phyloP scores from a whole-genome alignment of 2,329 filamentous ascomycete genomes.

The Aureobasidium sp. region DNA sequence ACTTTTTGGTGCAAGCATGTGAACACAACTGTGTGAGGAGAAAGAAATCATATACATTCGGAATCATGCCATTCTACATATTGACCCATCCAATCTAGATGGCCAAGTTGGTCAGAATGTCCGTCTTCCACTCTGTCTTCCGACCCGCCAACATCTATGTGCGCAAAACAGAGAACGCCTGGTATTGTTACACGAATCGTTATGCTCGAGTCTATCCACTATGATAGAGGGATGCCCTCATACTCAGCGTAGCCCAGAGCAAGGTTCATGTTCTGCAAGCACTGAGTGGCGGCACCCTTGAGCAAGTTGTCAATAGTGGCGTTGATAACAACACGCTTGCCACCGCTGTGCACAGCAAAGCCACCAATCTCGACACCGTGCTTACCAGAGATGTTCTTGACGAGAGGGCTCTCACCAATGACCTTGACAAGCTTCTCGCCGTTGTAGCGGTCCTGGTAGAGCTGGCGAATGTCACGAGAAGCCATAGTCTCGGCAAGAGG shows the following conservation, averaged over 20 bases:
- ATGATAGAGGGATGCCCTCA: conserved; percentile 68
- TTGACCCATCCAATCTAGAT: neutral
- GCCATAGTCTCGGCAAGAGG: conserved; percentile 81
- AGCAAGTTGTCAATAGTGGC: conserved; percentile 89
- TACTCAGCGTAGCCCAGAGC: conserved; percentile 84
- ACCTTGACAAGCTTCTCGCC: conserved; percentile 94
- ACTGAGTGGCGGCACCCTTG: conserved; percentile 90
- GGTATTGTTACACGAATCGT: conserved; percentile 4
- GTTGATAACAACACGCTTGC: conserved; percentile 89
- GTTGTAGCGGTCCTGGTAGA: conserved; percentile 94
- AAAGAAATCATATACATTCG: conserved; percentile 5
- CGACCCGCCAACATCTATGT: conserved; percentile 4
- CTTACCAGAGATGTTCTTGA: conserved; percentile 76
- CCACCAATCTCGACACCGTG: conserved; percentile 92
- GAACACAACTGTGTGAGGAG: neutral
- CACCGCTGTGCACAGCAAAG: conserved; percentile 84
- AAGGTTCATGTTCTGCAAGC: conserved; percentile 91
- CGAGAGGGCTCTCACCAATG: conserved; percentile 75
- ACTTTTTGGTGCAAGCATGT: neutral
- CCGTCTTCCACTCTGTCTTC: neutral
- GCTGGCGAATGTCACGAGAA: conserved; percentile 81
- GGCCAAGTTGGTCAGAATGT: neutral
- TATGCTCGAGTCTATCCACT: conserved; percentile 1
- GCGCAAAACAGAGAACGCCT: conserved; percentile 9
- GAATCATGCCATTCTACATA: conserved; percentile 8